Evolutionary conservation across 495 filamentous ascomycete genomes (phyloP).

Genomic region (Aspergillus bertholletiae): DNA sequence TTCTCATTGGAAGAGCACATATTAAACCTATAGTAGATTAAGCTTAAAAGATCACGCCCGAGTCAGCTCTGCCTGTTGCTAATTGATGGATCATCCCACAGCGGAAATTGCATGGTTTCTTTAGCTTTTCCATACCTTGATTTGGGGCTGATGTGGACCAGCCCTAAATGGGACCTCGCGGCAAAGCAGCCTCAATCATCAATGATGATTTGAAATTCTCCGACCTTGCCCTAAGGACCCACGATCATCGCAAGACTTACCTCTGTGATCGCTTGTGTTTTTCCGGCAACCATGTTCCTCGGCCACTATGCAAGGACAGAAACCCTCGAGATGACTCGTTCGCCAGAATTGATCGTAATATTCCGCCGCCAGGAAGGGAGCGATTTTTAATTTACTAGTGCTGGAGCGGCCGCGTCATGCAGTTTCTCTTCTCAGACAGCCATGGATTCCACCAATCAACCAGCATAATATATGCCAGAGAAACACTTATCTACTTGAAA

Average conservation of each 20-base stretch:
- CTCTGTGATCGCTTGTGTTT: background rate
- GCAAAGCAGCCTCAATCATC: too few species aligned
- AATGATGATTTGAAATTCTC: too few species aligned
- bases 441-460: background rate
- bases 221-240: too few species aligned
- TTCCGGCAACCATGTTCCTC: background rate
- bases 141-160: background rate
- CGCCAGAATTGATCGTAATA: background rate
- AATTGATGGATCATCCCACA: background rate
- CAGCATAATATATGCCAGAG: background rate
- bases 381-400: background rate
- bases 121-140: background rate
- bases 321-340: background rate
- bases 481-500: background rate
- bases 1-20: background rate
- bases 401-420: background rate
- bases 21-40: background rate
- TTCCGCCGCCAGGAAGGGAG: background rate
- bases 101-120: background rate
- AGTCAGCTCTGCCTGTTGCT: background rate
- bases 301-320: background rate
- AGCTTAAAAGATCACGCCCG: background rate
- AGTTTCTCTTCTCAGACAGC: background rate
- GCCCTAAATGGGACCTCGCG: background rate
- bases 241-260: background rate